These are phyloP conservation scores for Verticillium albo-atrum DNA, from an alignment of 2,329 filamentous ascomycete genomes.

Conservation along the genomic window DNA sequence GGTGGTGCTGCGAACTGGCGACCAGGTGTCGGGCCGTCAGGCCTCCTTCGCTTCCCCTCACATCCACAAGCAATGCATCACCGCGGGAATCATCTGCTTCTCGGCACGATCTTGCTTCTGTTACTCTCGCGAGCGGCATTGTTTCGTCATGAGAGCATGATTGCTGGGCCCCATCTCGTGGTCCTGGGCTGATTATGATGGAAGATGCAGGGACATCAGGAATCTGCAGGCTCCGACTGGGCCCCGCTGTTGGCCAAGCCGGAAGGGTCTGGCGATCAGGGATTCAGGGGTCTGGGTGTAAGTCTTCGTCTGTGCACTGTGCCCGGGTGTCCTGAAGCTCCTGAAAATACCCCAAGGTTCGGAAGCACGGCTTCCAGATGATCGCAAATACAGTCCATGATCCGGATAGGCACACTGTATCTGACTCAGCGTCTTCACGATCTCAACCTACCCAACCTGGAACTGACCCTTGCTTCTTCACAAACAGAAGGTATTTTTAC, in stretches of 20 bases:
- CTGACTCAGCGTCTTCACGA: background rate
- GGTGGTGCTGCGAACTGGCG: too few relatives aligned
- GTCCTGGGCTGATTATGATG: background rate
- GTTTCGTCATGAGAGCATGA: background rate
- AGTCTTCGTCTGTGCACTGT: background rate
- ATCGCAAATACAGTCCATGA: background rate
- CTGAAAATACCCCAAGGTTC: background rate
- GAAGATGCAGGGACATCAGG: background rate
- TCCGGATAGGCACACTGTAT: background rate
- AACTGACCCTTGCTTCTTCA: background rate
- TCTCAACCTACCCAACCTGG: background rate
- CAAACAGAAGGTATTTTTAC: background rate
- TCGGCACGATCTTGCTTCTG: background rate
- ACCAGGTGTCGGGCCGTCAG: background rate
- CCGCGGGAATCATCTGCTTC: background rate
- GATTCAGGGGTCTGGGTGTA: too few relatives aligned
- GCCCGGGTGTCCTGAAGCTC: background rate
- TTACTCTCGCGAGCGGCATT: background rate
- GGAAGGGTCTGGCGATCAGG: background rate
- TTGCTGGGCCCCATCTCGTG: background rate
- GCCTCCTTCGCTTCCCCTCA: background rate
- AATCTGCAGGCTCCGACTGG: background rate
- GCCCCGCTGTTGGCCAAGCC: background rate
- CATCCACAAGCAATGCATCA: background rate
- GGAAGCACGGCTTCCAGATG: background rate